Conservation (phyloP, 768 basidiomycete species). For the Candolleomyces eurysporus region DNA sequence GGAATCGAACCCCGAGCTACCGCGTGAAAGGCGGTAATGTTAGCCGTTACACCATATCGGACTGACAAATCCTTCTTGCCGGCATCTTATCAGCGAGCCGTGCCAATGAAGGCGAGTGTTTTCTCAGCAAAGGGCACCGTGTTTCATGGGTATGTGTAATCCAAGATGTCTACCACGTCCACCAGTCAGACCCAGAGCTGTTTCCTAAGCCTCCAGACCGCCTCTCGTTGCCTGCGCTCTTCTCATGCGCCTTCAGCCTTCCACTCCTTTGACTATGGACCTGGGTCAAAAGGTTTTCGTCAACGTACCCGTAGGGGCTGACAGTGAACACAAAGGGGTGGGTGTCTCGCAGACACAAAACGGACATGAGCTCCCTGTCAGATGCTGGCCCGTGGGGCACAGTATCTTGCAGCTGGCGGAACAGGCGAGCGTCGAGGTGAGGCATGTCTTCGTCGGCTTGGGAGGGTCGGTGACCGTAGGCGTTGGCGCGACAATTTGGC, state of each 20-base stretch:
- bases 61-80: slow-evolving; percentile 7
- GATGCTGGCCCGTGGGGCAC: slow-evolving; percentile 1
- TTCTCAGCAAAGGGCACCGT: too few relatives aligned
- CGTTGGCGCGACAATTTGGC: slow-evolving; percentile 1
- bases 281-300: too few relatives aligned
- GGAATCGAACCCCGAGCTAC: slow-evolving; percentile 36
- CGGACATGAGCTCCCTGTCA: slow-evolving; percentile 5
- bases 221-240: too few relatives aligned
- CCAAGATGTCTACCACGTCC: too few relatives aligned
- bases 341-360: slow-evolving; percentile 6
- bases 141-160: too few relatives aligned
- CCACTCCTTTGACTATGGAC: too few relatives aligned
- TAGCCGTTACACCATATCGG: slow-evolving; percentile 56
- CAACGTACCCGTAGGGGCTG: too few relatives aligned
- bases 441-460: not conserved
- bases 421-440: slow-evolving; percentile 7
- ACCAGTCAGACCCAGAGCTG: too few relatives aligned
- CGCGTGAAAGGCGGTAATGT: slow-evolving; percentile 55
- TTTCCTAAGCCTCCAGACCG: too few relatives aligned
- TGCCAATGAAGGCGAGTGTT: too few relatives aligned
- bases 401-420: slow-evolving; percentile 4
- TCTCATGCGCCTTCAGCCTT: too few relatives aligned
- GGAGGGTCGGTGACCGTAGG: not conserved
- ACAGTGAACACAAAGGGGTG: not conserved
- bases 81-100: too few relatives aligned